Evolutionary conservation across 192 early-diverging fungal genomes (phyloP).

Genomic region (Linnemannia schmuckeri): DNA sequence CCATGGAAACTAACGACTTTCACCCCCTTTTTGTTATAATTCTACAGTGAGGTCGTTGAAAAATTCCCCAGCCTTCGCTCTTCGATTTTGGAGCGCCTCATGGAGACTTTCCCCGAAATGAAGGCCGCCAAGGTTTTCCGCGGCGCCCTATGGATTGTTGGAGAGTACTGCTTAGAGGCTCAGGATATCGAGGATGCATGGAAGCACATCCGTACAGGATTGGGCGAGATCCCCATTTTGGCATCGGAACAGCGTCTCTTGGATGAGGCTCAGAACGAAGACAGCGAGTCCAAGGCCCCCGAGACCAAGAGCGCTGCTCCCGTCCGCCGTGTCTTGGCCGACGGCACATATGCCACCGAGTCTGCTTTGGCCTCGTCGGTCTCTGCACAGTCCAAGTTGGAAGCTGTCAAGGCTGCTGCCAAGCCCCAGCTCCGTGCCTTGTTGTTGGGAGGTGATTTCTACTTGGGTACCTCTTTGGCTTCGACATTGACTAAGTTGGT

Average conservation of each 20-base stretch:
- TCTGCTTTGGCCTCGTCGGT: conserved; percentile 80
- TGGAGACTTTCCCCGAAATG: conserved; percentile 90
- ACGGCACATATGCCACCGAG: conserved; percentile 98
- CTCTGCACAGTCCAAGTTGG: conserved; percentile 57
- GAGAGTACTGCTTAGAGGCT: conserved; percentile 90
- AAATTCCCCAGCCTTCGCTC: conserved; percentile 92
- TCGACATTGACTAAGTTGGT: conserved; percentile 92
- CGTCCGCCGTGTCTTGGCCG: conserved; percentile 87
- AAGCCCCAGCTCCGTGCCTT: conserved; percentile 86
- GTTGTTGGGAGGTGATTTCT: conserved; percentile 94
- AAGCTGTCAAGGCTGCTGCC: conserved; percentile 66
- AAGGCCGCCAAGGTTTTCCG: conserved; percentile 94
- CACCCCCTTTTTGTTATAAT: neutral
- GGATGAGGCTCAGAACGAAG: conserved; percentile 77
- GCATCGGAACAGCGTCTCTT: conserved; percentile 90
- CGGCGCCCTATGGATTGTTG: conserved; percentile 98
- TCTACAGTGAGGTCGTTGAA: conserved; percentile 88
- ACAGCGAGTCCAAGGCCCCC: conserved; percentile 52
- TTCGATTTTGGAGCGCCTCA: conserved; percentile 84
- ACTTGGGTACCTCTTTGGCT: conserved; percentile 89
- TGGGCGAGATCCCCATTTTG: conserved; percentile 96
- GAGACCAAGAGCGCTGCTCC: conserved; percentile 59
- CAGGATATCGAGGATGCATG: conserved; percentile 88
- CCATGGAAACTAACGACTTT: neutral
- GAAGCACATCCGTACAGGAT: conserved; percentile 81